These are phyloP conservation scores for Russula sp. DNA, from an alignment of 768 basidiomycete genomes.

Conservation along the genomic window DNA sequence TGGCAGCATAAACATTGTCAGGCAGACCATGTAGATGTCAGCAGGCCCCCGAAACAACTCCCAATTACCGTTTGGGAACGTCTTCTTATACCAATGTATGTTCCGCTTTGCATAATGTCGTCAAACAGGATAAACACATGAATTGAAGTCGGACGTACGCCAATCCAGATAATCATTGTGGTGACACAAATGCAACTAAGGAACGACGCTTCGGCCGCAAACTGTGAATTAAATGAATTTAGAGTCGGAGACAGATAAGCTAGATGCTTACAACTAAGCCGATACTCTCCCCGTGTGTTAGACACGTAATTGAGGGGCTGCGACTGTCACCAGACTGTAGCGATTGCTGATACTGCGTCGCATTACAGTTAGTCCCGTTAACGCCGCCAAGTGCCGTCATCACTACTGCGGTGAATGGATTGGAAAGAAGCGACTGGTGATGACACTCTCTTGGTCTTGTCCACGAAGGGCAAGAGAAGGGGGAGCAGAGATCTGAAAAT, in stretches of 20 bases:
- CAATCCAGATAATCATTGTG: slow-evolving; percentile 1
- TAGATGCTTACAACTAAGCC: slow-evolving; percentile 38
- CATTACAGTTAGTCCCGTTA: slow-evolving; percentile 17
- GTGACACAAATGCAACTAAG: slow-evolving; percentile 7
- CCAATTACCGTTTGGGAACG: slow-evolving; percentile 7
- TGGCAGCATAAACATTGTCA: neutral
- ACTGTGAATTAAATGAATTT: slow-evolving; percentile 29
- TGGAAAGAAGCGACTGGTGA: neutral
- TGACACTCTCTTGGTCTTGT: neutral
- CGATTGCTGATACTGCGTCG: neutral
- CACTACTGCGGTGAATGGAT: neutral
- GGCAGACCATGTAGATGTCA: slow-evolving; percentile 43
- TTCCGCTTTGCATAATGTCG: slow-evolving; percentile 18
- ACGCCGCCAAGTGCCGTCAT: slow-evolving; percentile 6
- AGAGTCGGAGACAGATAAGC: slow-evolving; percentile 4
- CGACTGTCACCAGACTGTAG: too few species aligned
- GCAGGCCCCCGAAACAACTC: slow-evolving; percentile 38
- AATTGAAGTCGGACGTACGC: slow-evolving; percentile 8
- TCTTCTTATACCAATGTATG: slow-evolving; percentile 9
- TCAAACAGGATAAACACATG: neutral
- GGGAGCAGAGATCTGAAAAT: neutral
- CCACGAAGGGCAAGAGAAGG: neutral
- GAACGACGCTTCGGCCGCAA: slow-evolving; percentile 38
- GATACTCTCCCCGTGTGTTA: slow-evolving; percentile 40
- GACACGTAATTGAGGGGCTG: slow-evolving; percentile 29